Base-by-base conservation (phyloP, 768 basidiomycete species). In the Pisolithus tinctorius region DNA sequence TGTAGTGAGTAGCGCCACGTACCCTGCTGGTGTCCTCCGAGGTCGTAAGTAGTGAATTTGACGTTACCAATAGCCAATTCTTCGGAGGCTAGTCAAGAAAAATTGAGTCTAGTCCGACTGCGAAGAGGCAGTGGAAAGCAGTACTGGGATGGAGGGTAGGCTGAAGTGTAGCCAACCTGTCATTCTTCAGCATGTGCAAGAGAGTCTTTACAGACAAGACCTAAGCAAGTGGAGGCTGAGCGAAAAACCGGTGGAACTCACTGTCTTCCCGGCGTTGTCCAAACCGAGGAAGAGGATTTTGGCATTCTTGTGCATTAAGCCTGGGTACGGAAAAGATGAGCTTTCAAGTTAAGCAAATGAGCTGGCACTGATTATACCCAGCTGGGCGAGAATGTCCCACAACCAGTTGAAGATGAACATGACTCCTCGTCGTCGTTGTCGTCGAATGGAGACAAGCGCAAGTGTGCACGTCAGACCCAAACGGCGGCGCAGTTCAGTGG, bases 201-300 rank as follows among this genome's bases (percentile, higher is more conserved):
- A 97, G 78, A 27, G 95, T 97, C 93, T 97, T 31, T 43, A 44
- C 43, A 41, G 40, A 6, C 23, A 26, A 16, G 6, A 30, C 43
- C 39, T 66, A 14, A 56, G 45, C 52, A 17, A 43, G 29, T 17
- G 25, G 31, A 11, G 30, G 39, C 40, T n/a, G 50, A 29, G 37
- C 4, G 36, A 9, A 36, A 52, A 20, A 54, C 27, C 1, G 20
- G 34, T 1, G 63, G 9, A 13, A 20, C 86, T 53, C 56, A 96
- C 95, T 54, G 96, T 98, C 81, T 98, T 99, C 66, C 96, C 95
- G 48, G 96, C 96, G 76, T 98, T 99, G 69, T 98, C 95, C 50
- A 98, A 81, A 56, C 96, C 96, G 48, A 99, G 82, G 84, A 99
- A 99, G 57, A 99, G 81, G 67, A 99, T 96, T 81, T 98, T 99